Evolutionary conservation across 1,284 basidiomycete species (phyloP), one percentile per base, ranked within the genome.

Genomic region (Cryptococcus jaspeensis): DNA sequence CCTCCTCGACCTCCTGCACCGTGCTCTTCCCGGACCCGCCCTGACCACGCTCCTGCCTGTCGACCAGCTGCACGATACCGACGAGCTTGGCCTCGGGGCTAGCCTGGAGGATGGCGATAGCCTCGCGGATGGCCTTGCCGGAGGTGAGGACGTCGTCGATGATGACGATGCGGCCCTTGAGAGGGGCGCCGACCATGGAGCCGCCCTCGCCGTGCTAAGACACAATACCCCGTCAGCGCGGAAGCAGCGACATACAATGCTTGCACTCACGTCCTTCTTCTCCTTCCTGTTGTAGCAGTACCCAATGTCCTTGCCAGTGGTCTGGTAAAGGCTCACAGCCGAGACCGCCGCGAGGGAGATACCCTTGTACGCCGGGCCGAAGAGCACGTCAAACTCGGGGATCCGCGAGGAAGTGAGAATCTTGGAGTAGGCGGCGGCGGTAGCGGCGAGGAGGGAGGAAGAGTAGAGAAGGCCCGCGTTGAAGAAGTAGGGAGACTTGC

Each of bases 351-450:
- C 94, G 48, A 99, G 85, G 0, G 95, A 86, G 70, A 99, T 99
- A 41, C 93, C 95, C 80, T 99, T 99, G 82, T 99, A 99, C 3
- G 96, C 95, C 0, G 95, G 96, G 0, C 95, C 96, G 70, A 98
- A 97, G 32, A 98, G 83, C 43, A 98, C 84, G 68, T 96, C 92
- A 67, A 97, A 96, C 52, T 81, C 67, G 1, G 87, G 86, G 15
- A 89, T 75, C 1, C 81, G 73, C 5, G 76, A 76, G 7, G 66
- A 61, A 5, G 74, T 63, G 11, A 81, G 66, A 28, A 81, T 72
- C 52, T 85, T 78, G 4, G 95, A 92, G 69, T 96, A 98, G 15
- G 94, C 92, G n/a, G 83, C 81, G 8, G 92, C 87, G 28, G 96
- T 81, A 7, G 87, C 83, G 40, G 87, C 80, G 38, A 99, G 84